Evolutionary conservation across 768 basidiomycete genomes (phyloP).

Genomic region (Phylloporus rhodoxanthus): DNA sequence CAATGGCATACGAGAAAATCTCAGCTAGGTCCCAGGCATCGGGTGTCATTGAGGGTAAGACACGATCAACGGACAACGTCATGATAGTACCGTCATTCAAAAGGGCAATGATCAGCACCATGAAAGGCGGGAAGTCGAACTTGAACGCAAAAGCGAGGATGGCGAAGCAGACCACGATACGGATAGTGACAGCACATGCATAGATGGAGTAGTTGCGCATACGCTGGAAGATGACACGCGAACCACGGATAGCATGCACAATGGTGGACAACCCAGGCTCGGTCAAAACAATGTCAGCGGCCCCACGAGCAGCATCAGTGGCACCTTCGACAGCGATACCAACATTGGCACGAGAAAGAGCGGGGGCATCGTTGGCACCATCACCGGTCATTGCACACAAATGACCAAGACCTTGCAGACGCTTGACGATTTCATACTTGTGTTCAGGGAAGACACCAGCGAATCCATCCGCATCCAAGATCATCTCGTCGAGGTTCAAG

Average conservation of each 20-base stretch:
- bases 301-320: slow-evolving; percentile 96
- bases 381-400: slow-evolving; percentile 99
- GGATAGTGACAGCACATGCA: slow-evolving; percentile 93
- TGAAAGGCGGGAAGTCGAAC: slow-evolving; percentile 99
- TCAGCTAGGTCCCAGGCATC: slow-evolving; percentile 96
- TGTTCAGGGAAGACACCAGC: slow-evolving; percentile 99
- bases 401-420: slow-evolving; percentile 93
- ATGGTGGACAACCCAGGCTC: slow-evolving; percentile 99
- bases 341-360: slow-evolving; percentile 96
- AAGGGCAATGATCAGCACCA: slow-evolving; percentile 96
- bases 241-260: slow-evolving; percentile 96
- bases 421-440: slow-evolving; percentile 99
- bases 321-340: slow-evolving; percentile 99
- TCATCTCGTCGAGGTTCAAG: slow-evolving; percentile 89
- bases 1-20: slow-evolving; percentile 93
- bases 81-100: slow-evolving; percentile 99
- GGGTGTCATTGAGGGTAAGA: slow-evolving; percentile 85
- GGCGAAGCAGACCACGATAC: slow-evolving; percentile 97
- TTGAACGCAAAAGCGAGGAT: slow-evolving; percentile 93
- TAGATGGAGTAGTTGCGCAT: slow-evolving; percentile 99
- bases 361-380: slow-evolving; percentile 98
- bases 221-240: slow-evolving; percentile 98
- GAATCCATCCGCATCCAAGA: slow-evolving; percentile 98
- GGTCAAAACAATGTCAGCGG: slow-evolving; percentile 95
- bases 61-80: slow-evolving; percentile 95